phyloP scores from a whole-genome alignment of 768 basidiomycete species.

The Tricholoma sp. region DNA sequence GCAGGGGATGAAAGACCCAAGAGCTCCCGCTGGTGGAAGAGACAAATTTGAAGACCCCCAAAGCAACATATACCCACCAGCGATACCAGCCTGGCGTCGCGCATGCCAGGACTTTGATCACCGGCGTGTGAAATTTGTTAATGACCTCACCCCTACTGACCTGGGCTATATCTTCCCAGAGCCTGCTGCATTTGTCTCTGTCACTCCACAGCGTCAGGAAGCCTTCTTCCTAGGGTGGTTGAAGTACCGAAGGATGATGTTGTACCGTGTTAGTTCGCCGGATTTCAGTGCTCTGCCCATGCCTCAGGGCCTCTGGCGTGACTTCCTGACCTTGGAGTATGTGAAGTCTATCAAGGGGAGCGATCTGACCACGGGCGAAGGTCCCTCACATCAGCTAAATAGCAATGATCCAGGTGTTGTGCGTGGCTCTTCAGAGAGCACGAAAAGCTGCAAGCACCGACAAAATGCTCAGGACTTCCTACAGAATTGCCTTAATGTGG shows the following conservation, averaged over 20 bases:
- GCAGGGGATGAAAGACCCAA: neutral
- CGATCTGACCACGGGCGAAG: neutral
- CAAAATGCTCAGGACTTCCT: too few relatives aligned
- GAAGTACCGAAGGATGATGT: neutral
- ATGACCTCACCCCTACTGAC: neutral
- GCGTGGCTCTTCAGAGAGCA: neutral
- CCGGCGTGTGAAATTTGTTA: neutral
- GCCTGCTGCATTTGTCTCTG: neutral
- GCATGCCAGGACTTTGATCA: neutral
- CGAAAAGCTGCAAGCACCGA: too few relatives aligned
- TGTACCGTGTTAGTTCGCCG: neutral
- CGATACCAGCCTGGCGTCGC: neutral
- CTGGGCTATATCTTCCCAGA: constrained; percentile 3
- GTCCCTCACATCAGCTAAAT: neutral
- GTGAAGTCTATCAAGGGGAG: neutral
- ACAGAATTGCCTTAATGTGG: too few relatives aligned
- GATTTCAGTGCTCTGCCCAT: neutral
- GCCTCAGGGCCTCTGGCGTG: neutral
- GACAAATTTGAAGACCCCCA: neutral
- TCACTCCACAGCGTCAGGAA: neutral
- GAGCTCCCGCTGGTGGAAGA: neutral
- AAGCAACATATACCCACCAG: neutral
- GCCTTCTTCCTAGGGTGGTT: constrained; percentile 1
- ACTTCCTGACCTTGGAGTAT: neutral
- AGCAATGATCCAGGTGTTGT: neutral